Evolutionary conservation across 164 flowering plant genomes (phyloP).

Genomic region (Annona cherimola): DNA sequence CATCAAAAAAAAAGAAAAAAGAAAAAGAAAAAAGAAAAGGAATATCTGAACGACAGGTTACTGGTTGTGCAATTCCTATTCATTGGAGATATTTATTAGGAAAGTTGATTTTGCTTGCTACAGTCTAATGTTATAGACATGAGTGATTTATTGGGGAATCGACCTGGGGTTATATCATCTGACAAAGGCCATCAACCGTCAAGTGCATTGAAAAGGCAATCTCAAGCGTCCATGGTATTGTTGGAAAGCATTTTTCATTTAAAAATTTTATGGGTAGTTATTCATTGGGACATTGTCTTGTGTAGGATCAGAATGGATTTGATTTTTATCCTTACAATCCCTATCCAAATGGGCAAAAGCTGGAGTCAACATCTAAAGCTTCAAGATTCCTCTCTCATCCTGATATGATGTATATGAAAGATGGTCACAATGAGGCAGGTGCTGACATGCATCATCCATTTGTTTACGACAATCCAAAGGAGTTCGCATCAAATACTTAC

Average conservation of each 20-base stretch:
- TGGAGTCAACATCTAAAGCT: conserved; percentile 25
- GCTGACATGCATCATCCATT: conserved; percentile 20
- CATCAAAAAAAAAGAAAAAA: no score
- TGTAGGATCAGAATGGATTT: conserved; percentile 36
- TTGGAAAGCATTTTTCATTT: conserved; percentile 8
- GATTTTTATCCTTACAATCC: conserved; percentile 17
- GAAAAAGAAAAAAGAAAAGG: not conserved
- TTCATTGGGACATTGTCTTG: not conserved
- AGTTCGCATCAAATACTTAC: conserved; percentile 5
- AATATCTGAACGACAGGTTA: not conserved
- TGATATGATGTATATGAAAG: conserved; percentile 21
- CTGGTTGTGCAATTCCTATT: not conserved
- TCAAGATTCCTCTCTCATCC: conserved; percentile 25
- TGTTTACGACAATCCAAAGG: conserved; percentile 9
- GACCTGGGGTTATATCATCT: conserved; percentile 16
- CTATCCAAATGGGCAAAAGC: conserved; percentile 21
- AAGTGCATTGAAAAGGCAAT: conserved; percentile 24
- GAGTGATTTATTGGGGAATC: conserved; percentile 23
- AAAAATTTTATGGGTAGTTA: not conserved
- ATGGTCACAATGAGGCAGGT: conserved; percentile 5
- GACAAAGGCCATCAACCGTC: conserved; percentile 20
- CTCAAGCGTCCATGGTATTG: conserved; percentile 37
- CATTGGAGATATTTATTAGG: not conserved
- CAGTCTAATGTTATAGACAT: conserved; percentile 54
- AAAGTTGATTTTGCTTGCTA: conserved; percentile 12